Evolutionary conservation across 495 filamentous ascomycete species (phyloP).

Genomic region (Penicilliopsis zonata): DNA sequence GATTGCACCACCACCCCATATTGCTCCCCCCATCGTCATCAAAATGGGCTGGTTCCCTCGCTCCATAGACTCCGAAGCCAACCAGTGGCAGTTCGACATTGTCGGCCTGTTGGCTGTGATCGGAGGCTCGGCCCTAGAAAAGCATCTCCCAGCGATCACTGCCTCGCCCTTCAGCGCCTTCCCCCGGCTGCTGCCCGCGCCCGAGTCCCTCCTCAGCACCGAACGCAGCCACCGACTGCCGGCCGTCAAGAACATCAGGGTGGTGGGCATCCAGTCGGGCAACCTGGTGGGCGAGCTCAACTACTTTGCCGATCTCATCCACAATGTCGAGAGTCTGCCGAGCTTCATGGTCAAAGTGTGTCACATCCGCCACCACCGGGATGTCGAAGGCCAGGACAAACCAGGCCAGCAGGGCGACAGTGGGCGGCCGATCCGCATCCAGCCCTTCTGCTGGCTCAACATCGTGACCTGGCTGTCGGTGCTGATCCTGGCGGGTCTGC

Average conservation of each 20-base stretch:
- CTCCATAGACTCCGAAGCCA: no score
- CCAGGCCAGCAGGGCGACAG: constrained; percentile 16
- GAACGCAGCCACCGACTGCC: constrained; percentile 39
- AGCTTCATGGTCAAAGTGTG: no score
- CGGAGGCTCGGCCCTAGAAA: constrained; percentile 42
- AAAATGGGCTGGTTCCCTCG: no score
- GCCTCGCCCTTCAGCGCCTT: constrained; percentile 40
- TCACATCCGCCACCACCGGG: background rate
- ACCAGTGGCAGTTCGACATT: constrained; percentile 39
- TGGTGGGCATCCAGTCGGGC: constrained; percentile 42
- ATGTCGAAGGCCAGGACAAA: background rate
- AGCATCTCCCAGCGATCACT: constrained; percentile 41
- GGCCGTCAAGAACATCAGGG: constrained; percentile 12
- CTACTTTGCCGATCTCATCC: constrained; percentile 47
- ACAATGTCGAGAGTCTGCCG: constrained; percentile 13
- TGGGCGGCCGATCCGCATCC: constrained; percentile 35
- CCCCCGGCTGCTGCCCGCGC: constrained; percentile 52
- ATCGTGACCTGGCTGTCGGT: constrained; percentile 34
- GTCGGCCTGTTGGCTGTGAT: constrained; percentile 51
- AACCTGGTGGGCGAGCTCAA: constrained; percentile 39
- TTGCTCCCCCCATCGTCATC: no score
- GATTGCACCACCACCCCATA: no score
- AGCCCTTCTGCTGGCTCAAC: no score
- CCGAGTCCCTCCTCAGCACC: constrained; percentile 46
- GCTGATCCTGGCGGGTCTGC: constrained; percentile 24